These are phyloP conservation scores for Trichocomaceae sp. DNA, from an alignment of 2,329 filamentous ascomycete species.

Conservation along the genomic window DNA sequence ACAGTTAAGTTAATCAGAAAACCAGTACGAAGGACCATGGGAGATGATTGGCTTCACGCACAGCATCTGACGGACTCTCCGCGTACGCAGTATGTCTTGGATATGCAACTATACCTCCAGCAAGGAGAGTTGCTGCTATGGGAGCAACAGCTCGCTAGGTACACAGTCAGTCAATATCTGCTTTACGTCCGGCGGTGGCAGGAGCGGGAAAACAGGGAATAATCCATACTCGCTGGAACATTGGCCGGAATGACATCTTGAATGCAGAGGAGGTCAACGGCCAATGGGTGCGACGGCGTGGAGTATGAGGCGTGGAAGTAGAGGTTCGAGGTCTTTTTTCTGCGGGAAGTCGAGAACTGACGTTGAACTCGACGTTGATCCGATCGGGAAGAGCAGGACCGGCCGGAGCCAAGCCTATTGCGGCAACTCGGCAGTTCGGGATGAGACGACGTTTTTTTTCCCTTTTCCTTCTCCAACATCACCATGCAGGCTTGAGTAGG, in stretches of 20 bases:
- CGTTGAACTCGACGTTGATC: slow-evolving; percentile 13
- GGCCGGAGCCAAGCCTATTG: slow-evolving; percentile 23
- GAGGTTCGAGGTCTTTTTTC: slow-evolving; percentile 19
- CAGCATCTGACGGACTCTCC: slow-evolving; percentile 34
- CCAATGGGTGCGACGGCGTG: slow-evolving; percentile 21
- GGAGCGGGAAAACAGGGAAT: slow-evolving; percentile 13
- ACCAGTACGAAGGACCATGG: background rate
- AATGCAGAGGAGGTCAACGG: slow-evolving; percentile 18
- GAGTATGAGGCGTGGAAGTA: slow-evolving; percentile 20
- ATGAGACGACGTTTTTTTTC: slow-evolving; percentile 4
- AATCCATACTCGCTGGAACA: slow-evolving; percentile 37
- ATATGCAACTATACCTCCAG: slow-evolving; percentile 34
- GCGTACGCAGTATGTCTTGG: slow-evolving; percentile 36
- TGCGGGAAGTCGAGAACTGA: no score
- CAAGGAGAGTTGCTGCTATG: slow-evolving; percentile 35
- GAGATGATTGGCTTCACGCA: slow-evolving; percentile 18
- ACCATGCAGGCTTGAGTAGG: background rate
- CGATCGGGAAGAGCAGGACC: slow-evolving; percentile 16
- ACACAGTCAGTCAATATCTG: slow-evolving; percentile 25
- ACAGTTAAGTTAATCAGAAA: slow-evolving; percentile 5
- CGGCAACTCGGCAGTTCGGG: slow-evolving; percentile 18
- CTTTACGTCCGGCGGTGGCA: background rate
- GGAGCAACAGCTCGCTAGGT: slow-evolving; percentile 35
- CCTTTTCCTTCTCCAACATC: slow-evolving; percentile 12
- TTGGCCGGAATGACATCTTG: slow-evolving; percentile 37